A percentile compares a stretch with the other conserved stretches of the same genome.
phyloP scores from a whole-genome alignment of 331 rosid genomes.

The Pyrus hybrid region DNA sequence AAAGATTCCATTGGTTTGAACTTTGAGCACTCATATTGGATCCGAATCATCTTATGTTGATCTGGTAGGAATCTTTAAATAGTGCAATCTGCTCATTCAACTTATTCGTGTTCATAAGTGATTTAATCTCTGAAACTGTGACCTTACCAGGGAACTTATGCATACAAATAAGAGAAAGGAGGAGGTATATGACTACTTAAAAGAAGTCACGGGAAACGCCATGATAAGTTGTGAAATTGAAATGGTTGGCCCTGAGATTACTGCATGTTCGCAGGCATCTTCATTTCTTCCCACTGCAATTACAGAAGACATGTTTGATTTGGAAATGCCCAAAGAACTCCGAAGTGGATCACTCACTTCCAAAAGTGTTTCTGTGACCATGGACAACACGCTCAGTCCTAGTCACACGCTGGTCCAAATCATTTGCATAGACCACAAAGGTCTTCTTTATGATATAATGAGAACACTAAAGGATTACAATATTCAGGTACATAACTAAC shows the following conservation, averaged over 20 bases:
- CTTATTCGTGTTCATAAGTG: not conserved
- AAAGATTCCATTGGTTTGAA: not conserved
- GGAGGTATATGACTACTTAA: conserved; percentile 44
- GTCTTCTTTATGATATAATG: conserved; percentile 92
- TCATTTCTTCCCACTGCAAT: conserved; percentile 62
- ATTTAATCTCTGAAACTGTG: conserved; percentile 10
- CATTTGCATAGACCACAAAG: conserved; percentile 81
- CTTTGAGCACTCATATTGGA: not conserved
- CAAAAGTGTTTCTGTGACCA: conserved; percentile 40
- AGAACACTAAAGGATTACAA: conserved; percentile 88
- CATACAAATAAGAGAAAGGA: conserved; percentile 63
- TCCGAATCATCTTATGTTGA: not conserved
- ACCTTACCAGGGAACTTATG: conserved; percentile 65
- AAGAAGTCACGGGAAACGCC: conserved; percentile 39
- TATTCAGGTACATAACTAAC: conserved; percentile 54
- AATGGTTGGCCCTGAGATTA: conserved; percentile 52
- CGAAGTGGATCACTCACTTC: conserved; percentile 36
- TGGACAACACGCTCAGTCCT: conserved; percentile 83
- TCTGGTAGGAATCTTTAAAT: not conserved
- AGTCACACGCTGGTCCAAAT: conserved; percentile 91
- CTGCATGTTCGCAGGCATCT: conserved; percentile 54
- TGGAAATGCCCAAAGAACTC: conserved; percentile 36
- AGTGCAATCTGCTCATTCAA: not conserved
- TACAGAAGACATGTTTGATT: conserved; percentile 45
- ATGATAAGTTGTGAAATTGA: conserved; percentile 61